A percentile compares a stretch with the other conserved stretches of the same genome.
These are phyloP conservation scores for Diplodia seriata DNA, from an alignment of 2,329 filamentous ascomycete species.

Conservation along the genomic window DNA sequence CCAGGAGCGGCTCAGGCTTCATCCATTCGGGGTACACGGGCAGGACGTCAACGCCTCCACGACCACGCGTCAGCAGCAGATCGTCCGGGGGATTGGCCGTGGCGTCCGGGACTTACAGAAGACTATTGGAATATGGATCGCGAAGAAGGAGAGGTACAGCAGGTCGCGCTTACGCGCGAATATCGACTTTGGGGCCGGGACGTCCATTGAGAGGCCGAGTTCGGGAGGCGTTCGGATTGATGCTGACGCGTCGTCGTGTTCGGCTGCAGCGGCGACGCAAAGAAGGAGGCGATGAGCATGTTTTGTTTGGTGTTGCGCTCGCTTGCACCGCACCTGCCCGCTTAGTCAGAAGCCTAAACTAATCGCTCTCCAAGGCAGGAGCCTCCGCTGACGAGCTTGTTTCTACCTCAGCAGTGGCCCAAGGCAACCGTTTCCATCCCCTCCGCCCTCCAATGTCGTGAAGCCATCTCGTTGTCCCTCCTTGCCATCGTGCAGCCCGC, in stretches of 20 bases:
- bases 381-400: background rate
- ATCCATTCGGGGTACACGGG: constrained; percentile 63
- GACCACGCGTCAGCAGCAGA: constrained; percentile 24
- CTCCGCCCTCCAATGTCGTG: background rate
- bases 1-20: constrained; percentile 57
- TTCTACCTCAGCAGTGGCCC: background rate
- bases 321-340: background rate
- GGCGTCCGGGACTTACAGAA: constrained; percentile 55
- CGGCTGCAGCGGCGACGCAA: constrained; percentile 1
- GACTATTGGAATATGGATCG: constrained; percentile 67
- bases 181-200: constrained; percentile 36
- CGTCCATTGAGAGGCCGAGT: constrained; percentile 1
- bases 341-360: constrained; percentile 16
- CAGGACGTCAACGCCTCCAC: constrained; percentile 66
- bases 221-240: background rate
- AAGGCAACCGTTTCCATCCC: background rate
- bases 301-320: constrained; percentile 24
- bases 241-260: constrained; percentile 22
- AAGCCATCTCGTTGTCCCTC: background rate
- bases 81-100: constrained; percentile 29
- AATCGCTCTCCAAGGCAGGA: background rate
- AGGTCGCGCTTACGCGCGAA: constrained; percentile 53
- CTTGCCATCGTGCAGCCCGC: background rate
- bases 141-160: constrained; percentile 66
- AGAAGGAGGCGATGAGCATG: constrained; percentile 14